Percentiles rank a stretch among this genome's conserved stretches.
Evolutionary conservation across 164 flowering plant genomes (phyloP).

Genomic region (Protea cynaroides): DNA sequence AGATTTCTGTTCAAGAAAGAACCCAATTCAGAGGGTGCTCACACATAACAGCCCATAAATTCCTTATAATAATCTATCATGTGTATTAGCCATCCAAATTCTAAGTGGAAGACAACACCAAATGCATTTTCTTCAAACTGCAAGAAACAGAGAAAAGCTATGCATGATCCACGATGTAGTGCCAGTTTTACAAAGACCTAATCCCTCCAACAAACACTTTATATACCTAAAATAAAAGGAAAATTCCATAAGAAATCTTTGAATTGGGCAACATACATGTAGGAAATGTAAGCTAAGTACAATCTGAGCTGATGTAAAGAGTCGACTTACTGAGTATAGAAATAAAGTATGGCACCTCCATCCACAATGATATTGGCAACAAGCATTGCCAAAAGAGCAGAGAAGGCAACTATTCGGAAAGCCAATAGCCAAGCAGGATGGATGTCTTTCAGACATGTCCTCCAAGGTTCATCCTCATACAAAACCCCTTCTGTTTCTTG

Average conservation of each 20-base stretch:
- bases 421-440: constrained; percentile 86
- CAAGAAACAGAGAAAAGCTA: background rate
- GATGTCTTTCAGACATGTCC: constrained; percentile 63
- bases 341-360: constrained; percentile 68
- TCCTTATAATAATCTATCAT: background rate
- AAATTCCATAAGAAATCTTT: background rate
- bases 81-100: background rate
- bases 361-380: constrained; percentile 40
- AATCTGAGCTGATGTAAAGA: constrained; percentile 3
- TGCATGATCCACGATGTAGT: no score
- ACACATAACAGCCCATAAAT: background rate
- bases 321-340: constrained; percentile 85
- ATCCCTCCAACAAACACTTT: no score
- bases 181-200: no score
- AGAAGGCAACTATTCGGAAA: constrained; percentile 64
- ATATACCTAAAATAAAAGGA: no score
- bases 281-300: background rate
- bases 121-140: background rate
- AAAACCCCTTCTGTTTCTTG: constrained; percentile 31
- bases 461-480: constrained; percentile 82
- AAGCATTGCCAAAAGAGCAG: constrained; percentile 47
- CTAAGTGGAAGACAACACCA: background rate
- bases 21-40: background rate
- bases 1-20: background rate
- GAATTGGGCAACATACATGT: background rate